phyloP scores from a whole-genome alignment of 2,329 filamentous ascomycete species.

The Penicillium thymicola region DNA sequence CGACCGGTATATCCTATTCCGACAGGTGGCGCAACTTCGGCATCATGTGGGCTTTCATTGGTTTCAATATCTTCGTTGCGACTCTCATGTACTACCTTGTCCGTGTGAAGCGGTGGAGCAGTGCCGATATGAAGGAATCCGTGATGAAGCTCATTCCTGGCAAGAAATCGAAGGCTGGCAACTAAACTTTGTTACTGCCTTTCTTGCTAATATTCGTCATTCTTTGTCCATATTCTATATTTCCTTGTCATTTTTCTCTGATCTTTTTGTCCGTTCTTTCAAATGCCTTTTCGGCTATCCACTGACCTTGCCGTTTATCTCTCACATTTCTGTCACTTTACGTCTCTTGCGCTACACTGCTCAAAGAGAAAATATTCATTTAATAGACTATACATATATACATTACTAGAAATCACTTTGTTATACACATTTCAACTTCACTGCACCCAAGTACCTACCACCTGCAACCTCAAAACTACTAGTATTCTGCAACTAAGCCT shows the following conservation, averaged over 20 bases:
- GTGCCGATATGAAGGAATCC: conserved; percentile 15
- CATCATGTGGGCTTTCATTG: conserved; percentile 57
- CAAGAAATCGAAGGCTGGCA: conserved; percentile 14
- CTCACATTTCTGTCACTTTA: not conserved
- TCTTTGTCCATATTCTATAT: not conserved
- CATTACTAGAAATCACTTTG: not conserved
- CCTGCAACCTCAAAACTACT: not conserved
- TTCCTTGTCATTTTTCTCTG: not conserved
- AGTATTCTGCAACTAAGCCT: not conserved
- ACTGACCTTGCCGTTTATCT: not conserved
- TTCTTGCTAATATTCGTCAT: not conserved
- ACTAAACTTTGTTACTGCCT: not conserved
- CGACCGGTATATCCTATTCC: conserved; percentile 50
- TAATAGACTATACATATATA: not conserved
- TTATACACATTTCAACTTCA: too few species aligned
- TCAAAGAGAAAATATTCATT: not conserved
- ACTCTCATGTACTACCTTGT: conserved; percentile 44
- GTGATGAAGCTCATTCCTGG: conserved; percentile 8
- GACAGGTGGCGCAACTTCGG: conserved; percentile 69
- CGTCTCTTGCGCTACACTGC: not conserved
- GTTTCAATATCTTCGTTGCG: conserved; percentile 55
- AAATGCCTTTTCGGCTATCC: not conserved
- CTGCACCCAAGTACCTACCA: not conserved
- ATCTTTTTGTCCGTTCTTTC: not conserved
- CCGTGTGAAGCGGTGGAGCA: conserved; percentile 28